Evolutionary conservation across 2,329 filamentous ascomycete genomes (phyloP), one percentile per base, ranked within the genome.

Genomic region (Pyrenophora tritici-repentis): DNA sequence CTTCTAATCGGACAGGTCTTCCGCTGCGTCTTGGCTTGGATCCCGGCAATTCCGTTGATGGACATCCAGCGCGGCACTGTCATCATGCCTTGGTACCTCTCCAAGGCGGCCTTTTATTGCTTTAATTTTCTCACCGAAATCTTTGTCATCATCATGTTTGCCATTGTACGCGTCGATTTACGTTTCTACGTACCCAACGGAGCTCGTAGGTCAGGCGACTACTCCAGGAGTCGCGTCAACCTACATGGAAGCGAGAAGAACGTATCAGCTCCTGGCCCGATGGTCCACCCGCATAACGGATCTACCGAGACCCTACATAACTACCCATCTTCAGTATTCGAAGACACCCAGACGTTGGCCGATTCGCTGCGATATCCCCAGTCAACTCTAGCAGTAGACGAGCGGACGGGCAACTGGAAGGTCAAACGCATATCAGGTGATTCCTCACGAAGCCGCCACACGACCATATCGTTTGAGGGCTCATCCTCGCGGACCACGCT

Each of bases 41-140:
- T 79, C 43, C 71, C 79, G 1, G 71, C 75, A 3, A 61, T 63
- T 3, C 66, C 71, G 1, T 10, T 82, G 79, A 22, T 83, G 78
- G 2, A 60, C 65, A 40, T 75, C 35, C 84, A 88, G 6, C 67
- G 65, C 9, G 55, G 51, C 8, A 44, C 39, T 13, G 47, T 55
- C 26, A 10, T 48, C 7, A 6, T 55, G 17, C 86, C 86, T 3
- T 90, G 88, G 85, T 94, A 87, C 69, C 82, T 90, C 61, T 78
- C 78, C 66, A 89, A 87, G 68, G 81, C 85, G 3, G 85, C 83
- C 69, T 96, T 91, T 78, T 96, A 94, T 75, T 74, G 83, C 66
- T 90, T 95, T 78, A 89, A 90, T 75, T 95, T 89, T 65, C 77
- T 77, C 17, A 79, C 91, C 29, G 91, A 96, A 72, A 75, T 92